phyloP scores from a whole-genome alignment of 768 basidiomycete species.

The Tricholomella constricta region DNA sequence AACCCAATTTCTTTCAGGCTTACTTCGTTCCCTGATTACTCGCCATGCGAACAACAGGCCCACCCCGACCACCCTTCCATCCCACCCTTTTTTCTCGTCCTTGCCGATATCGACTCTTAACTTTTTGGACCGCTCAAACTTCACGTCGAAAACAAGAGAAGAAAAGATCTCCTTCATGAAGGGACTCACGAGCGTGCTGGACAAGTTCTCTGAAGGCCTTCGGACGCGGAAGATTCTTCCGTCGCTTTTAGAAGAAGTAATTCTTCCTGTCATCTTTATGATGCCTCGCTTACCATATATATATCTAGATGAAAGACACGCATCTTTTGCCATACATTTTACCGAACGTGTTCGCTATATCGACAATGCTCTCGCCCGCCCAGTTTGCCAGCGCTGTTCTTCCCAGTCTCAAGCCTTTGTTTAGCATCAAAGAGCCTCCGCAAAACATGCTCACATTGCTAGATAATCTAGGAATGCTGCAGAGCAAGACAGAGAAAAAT shows the following conservation, averaged over 20 bases:
- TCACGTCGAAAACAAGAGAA: constrained; percentile 90
- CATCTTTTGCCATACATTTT: constrained; percentile 93
- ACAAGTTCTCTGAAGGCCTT: constrained; percentile 85
- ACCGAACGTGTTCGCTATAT: constrained; percentile 93
- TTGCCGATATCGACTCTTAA: constrained; percentile 94
- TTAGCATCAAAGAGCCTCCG: constrained; percentile 90
- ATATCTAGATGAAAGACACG: constrained; percentile 86
- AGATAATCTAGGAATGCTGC: constrained; percentile 85
- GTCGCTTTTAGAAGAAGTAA: constrained; percentile 89
- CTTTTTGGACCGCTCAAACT: constrained; percentile 94
- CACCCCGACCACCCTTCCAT: constrained; percentile 76
- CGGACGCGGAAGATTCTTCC: constrained; percentile 88
- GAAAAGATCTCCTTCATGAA: constrained; percentile 98
- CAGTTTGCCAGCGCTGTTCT: constrained; percentile 85
- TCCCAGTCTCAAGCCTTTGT: constrained; percentile 87
- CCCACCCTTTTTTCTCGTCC: constrained; percentile 92
- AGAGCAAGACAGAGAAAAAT: constrained; percentile 83
- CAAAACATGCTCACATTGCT: constrained; percentile 95
- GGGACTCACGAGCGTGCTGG: constrained; percentile 78
- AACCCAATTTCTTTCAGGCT: constrained; percentile 46
- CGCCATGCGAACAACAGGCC: constrained; percentile 73
- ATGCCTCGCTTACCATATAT: constrained; percentile 1
- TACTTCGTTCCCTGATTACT: constrained; percentile 81
- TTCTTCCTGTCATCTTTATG: background rate
- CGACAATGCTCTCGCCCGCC: constrained; percentile 68